phyloP scores from a whole-genome alignment of 306 rosid genomes.

The Corylus heterophylla region DNA sequence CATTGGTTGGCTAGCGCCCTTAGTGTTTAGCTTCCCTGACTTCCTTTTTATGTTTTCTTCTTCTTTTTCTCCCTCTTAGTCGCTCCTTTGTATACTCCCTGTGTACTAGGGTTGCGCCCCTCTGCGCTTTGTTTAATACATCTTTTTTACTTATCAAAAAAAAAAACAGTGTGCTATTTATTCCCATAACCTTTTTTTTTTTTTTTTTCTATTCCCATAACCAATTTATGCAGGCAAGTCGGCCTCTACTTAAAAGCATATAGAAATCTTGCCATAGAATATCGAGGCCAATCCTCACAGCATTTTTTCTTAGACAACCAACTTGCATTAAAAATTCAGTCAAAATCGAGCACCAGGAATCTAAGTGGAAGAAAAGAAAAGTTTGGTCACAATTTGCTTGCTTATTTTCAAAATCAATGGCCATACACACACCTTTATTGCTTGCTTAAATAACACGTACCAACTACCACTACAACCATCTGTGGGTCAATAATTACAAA shows the following conservation, averaged over 20 bases:
- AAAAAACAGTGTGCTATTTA: background rate
- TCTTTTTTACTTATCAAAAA: too few species aligned
- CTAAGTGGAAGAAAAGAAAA: slow-evolving; percentile 1
- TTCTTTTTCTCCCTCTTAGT: too few species aligned
- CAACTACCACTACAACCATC: slow-evolving; percentile 10
- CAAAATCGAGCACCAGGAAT: background rate
- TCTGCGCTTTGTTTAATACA: too few species aligned
- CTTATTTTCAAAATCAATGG: background rate
- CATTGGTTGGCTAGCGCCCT: too few species aligned
- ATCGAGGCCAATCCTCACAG: background rate
- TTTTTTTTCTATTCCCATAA: background rate
- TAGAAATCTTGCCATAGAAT: slow-evolving; percentile 1
- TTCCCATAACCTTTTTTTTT: background rate
- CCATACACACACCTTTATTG: background rate
- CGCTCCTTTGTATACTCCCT: too few species aligned
- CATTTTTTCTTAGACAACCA: slow-evolving; percentile 1
- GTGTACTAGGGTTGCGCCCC: too few species aligned
- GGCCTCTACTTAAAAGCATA: background rate
- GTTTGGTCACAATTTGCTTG: background rate
- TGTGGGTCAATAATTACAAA: slow-evolving; percentile 5
- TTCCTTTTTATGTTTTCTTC: too few species aligned
- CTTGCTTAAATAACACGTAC: slow-evolving; percentile 29
- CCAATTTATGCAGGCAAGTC: background rate
- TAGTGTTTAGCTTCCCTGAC: too few species aligned
- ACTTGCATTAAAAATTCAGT: background rate